phyloP scores from a whole-genome alignment of 306 rosid genomes.

The Castanospermum australe region DNA sequence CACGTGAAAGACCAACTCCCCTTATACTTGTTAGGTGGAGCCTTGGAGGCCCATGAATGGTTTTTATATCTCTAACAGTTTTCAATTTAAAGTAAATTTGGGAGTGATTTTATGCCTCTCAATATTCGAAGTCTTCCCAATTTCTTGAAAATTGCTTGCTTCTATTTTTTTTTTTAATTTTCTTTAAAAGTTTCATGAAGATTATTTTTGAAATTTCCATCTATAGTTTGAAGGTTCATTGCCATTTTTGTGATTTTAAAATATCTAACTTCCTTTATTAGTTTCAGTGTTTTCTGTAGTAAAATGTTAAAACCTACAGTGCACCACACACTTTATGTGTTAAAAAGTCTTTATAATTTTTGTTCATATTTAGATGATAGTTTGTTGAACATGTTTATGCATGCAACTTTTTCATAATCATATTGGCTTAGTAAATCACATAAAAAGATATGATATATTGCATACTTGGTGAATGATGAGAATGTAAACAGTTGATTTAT shows the following conservation, averaged over 20 bases:
- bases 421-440: too few relatives aligned
- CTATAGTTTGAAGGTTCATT: background rate
- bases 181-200: constrained; percentile 1
- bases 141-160: background rate
- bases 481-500: background rate
- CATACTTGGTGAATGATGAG: too few relatives aligned
- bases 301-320: background rate
- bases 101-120: background rate
- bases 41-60: too few relatives aligned
- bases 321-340: background rate
- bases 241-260: background rate
- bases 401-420: too few relatives aligned
- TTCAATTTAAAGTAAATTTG: background rate
- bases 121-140: background rate
- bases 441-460: too few relatives aligned
- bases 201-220: background rate
- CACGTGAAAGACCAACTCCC: too few relatives aligned
- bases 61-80: too few relatives aligned
- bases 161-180: background rate
- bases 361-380: background rate
- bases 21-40: too few relatives aligned
- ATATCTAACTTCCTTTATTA: background rate
- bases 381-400: background rate
- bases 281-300: background rate
- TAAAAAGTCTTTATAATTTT: background rate